These are phyloP conservation scores for Calonectria hongkongensis DNA, from an alignment of 2,329 filamentous ascomycete genomes.

Conservation along the genomic window DNA sequence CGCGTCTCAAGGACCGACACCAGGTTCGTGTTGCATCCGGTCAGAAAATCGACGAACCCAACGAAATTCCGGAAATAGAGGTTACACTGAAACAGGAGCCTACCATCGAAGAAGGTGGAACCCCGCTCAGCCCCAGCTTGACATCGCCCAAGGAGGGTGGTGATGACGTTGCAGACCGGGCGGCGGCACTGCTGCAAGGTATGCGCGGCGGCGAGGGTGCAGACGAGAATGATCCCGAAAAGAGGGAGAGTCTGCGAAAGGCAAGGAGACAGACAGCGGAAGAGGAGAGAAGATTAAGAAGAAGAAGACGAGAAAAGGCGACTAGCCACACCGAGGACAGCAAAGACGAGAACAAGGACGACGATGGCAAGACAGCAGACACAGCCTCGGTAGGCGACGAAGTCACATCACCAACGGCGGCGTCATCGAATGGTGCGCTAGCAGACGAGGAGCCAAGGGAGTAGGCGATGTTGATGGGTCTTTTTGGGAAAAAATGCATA, in stretches of 20 bases:
- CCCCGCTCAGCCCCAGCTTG: constrained; percentile 70
- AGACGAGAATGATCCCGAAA: constrained; percentile 68
- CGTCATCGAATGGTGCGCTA: constrained; percentile 42
- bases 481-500: constrained; percentile 49
- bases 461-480: constrained; percentile 45
- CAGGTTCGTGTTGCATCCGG: constrained; percentile 93
- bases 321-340: constrained; percentile 58
- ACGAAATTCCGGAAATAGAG: constrained; percentile 77
- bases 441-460: constrained; percentile 48
- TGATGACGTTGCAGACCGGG: constrained; percentile 89
- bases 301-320: constrained; percentile 79
- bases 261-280: constrained; percentile 83
- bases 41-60: constrained; percentile 85
- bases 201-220: constrained; percentile 81
- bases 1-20: constrained; percentile 91
- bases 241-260: constrained; percentile 77
- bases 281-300: constrained; percentile 81
- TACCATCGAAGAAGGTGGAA: constrained; percentile 69
- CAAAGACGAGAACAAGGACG: constrained; percentile 50
- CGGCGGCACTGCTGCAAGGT: constrained; percentile 88
- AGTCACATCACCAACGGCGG: constrained; percentile 47
- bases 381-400: constrained; percentile 44
- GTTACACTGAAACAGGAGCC: constrained; percentile 59
- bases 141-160: constrained; percentile 68
- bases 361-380: constrained; percentile 43